Evolutionary conservation across 2,329 filamentous ascomycete species (phyloP).

Genomic region (Hypoxylon sp.): DNA sequence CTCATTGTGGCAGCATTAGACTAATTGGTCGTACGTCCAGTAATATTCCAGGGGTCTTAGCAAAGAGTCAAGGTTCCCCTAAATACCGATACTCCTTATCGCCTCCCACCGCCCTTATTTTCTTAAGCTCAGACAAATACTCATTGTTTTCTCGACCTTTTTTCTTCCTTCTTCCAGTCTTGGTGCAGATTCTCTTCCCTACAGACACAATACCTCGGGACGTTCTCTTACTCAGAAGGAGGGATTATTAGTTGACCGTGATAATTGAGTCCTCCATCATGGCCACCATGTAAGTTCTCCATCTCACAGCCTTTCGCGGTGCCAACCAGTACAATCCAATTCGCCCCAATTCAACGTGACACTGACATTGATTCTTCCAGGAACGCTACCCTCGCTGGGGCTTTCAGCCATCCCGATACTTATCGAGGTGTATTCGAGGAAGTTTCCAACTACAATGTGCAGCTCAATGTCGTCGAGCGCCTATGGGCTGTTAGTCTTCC

Average conservation of each 20-base stretch:
- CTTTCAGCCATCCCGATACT: conserved; percentile 62
- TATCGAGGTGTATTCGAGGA: conserved; percentile 72
- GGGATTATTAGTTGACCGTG: conserved; percentile 13
- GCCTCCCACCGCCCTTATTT: conserved; percentile 36
- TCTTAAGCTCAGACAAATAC: conserved; percentile 36
- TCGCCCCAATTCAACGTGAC: conserved; percentile 8
- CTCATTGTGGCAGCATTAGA: conserved; percentile 48
- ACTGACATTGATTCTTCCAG: conserved; percentile 50
- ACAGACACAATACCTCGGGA: conserved; percentile 4
- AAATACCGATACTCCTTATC: conserved; percentile 44
- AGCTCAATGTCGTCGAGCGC: conserved; percentile 87
- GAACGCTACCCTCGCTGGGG: conserved; percentile 62
- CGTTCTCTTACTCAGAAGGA: conserved; percentile 4
- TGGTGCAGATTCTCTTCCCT: conserved; percentile 23
- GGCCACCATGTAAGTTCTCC: conserved; percentile 48
- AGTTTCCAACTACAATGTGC: conserved; percentile 79
- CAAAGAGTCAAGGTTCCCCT: conserved; percentile 16
- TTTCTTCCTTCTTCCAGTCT: conserved; percentile 17
- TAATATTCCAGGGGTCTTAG: conserved; percentile 27
- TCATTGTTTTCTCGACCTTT: conserved; percentile 25
- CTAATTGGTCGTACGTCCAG: conserved; percentile 48
- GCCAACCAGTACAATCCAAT: not conserved
- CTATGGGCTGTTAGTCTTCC: conserved; percentile 79
- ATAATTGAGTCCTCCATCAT: conserved; percentile 44
- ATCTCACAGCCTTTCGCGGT: not conserved